These are phyloP conservation scores for Sedum album DNA, from an alignment of 164 flowering plant species.

Conservation along the genomic window DNA sequence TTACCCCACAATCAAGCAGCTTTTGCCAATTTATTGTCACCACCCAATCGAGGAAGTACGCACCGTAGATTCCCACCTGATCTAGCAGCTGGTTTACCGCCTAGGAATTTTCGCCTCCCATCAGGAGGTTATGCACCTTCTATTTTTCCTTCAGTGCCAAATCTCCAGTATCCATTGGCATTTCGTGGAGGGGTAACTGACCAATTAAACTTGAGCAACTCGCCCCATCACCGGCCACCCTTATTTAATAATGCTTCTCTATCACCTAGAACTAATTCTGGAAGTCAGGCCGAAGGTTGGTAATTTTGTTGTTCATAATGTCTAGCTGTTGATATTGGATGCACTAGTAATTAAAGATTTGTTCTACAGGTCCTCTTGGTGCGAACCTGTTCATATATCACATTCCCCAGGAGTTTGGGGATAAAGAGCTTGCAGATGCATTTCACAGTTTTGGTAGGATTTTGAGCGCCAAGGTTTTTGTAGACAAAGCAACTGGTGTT, in stretches of 20 bases:
- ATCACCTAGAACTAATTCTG: slow-evolving; percentile 54
- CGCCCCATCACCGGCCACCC: slow-evolving; percentile 42
- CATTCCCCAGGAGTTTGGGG: slow-evolving; percentile 98
- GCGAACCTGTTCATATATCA: slow-evolving; percentile 96
- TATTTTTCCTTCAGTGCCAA: slow-evolving; percentile 55
- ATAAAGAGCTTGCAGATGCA: slow-evolving; percentile 80
- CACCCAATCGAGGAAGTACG: slow-evolving; percentile 65
- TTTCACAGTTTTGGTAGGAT: slow-evolving; percentile 82
- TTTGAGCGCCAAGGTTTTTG: slow-evolving; percentile 92
- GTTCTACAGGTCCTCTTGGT: slow-evolving; percentile 86
- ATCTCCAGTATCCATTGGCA: slow-evolving; percentile 68
- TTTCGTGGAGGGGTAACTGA: slow-evolving; percentile 72
- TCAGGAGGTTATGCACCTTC: slow-evolving; percentile 65
- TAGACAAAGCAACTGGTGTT: slow-evolving; percentile 91
- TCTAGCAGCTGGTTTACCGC: slow-evolving; percentile 41
- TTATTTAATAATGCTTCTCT: slow-evolving; percentile 37
- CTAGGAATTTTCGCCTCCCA: slow-evolving; percentile 60
- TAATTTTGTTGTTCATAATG: not conserved
- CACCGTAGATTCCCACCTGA: slow-evolving; percentile 56
- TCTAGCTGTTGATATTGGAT: not conserved
- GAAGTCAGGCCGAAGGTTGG: slow-evolving; percentile 83
- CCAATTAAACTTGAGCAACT: slow-evolving; percentile 49
- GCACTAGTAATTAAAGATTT: slow-evolving; percentile 4
- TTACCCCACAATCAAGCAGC: slow-evolving; percentile 78
- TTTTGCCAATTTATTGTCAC: slow-evolving; percentile 59